Evolutionary conservation across 495 filamentous ascomycete genomes (phyloP).

Genomic region (Margaritispora aquatica): DNA sequence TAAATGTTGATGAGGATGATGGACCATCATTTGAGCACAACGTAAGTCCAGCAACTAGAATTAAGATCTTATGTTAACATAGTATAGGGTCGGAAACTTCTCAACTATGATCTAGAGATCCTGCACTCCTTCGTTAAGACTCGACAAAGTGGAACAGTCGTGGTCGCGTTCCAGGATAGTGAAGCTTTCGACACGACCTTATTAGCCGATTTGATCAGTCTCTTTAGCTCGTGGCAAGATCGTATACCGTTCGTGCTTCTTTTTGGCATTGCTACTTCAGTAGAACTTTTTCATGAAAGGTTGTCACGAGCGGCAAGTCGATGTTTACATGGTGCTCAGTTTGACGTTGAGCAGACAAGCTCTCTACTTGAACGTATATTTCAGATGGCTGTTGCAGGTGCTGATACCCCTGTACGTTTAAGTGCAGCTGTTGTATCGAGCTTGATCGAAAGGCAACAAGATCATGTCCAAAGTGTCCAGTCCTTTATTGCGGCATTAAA

Average conservation of each 20-base stretch:
- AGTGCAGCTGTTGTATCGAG: constrained; percentile 56
- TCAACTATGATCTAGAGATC: constrained; percentile 90
- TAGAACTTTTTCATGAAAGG: constrained; percentile 81
- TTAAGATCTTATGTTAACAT: not conserved
- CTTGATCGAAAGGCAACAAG: constrained; percentile 71
- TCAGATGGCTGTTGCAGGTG: constrained; percentile 53
- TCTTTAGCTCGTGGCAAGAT: constrained; percentile 80
- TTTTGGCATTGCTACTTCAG: constrained; percentile 85
- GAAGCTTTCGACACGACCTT: constrained; percentile 85
- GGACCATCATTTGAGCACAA: constrained; percentile 36
- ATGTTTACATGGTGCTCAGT: constrained; percentile 67
- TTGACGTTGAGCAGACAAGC: constrained; percentile 73
- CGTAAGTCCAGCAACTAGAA: constrained; percentile 31
- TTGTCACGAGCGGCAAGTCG: constrained; percentile 69
- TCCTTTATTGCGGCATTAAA: constrained; percentile 74
- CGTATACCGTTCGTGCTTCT: constrained; percentile 86
- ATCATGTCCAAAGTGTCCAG: constrained; percentile 83
- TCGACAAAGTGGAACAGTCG: constrained; percentile 51
- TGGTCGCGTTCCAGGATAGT: constrained; percentile 81
- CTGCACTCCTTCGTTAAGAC: constrained; percentile 56
- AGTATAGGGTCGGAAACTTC: constrained; percentile 58
- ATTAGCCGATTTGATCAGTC: constrained; percentile 67
- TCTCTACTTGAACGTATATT: constrained; percentile 77
- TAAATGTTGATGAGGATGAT: constrained; percentile 33
- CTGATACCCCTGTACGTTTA: constrained; percentile 52